Base-by-base conservation (phyloP, 1,284 basidiomycete genomes). In the Puccinia hordei region DNA sequence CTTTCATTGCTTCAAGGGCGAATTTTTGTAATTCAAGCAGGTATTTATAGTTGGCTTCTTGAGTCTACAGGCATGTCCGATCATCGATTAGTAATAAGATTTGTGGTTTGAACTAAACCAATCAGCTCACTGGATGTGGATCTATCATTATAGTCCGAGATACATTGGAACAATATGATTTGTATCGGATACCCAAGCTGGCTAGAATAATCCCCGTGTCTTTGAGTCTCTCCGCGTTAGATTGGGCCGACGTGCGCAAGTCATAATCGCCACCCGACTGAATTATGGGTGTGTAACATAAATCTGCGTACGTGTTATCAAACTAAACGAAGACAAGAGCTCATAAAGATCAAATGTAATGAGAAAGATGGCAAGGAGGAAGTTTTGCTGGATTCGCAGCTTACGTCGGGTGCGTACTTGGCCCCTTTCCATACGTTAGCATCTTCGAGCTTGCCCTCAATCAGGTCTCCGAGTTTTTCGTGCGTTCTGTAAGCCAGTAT, bases 111-210 rank as follows among this genome's bases (percentile, higher is more conserved):
- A n/a, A 15, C 2, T 49, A 66, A 12, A 46, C 51, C 8, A 66
- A 41, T 41, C n/a, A 49, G 22, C 76, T 71, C n/a, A 79, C 76
- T 84, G 92, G 91, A 83, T 91, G 91, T 1, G 96, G 95, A 85
- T 96, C 94, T 68, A 98, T 94, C 83, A 98, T 93, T 86, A 96
- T 95, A 2, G 94, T 98, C 63, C 96, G 89, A 13, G 92, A 94
- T 82, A 98, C 89, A 85, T 95, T 96, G 44, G 92, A 90, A 84
- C 93, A 95, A 85, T 98, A 98, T 13, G 91, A 92, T 85, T 92
- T 95, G 87, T 97, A 98, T 46, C 94, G 90, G 86, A 98, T 89
- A 53, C 95, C 96, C 82, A 98, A 89, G 22, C 92, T 90, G 12
- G 94, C 91, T 1, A 98, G 88, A 80, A 98, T 90, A 55, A 98